These are phyloP conservation scores for Pyricularia grisea DNA, from an alignment of 2,329 filamentous ascomycete species.

Conservation along the genomic window DNA sequence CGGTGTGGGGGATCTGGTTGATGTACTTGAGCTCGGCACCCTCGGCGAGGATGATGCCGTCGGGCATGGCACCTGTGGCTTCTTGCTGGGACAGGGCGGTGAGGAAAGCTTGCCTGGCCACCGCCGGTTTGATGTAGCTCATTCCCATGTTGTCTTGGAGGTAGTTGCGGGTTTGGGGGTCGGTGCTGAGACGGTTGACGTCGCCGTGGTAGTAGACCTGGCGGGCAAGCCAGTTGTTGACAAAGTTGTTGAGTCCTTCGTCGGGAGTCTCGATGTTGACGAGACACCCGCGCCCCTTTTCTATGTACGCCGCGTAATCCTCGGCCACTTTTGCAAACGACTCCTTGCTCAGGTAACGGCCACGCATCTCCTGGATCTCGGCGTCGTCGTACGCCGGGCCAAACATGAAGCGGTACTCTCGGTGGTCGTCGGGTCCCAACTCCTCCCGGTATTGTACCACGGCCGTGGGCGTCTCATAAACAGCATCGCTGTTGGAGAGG, in stretches of 20 bases:
- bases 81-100: conserved; percentile 44
- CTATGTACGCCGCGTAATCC: conserved; percentile 41
- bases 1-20: conserved; percentile 51
- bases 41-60: conserved; percentile 42
- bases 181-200: conserved; percentile 47
- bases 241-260: conserved; percentile 43
- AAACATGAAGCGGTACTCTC: conserved; percentile 44
- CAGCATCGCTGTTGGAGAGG: conserved; percentile 36
- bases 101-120: conserved; percentile 37
- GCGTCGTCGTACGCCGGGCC: conserved; percentile 42
- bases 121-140: conserved; percentile 42
- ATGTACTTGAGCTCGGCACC: conserved; percentile 51
- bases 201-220: conserved; percentile 51
- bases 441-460: conserved; percentile 40
- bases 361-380: conserved; percentile 34
- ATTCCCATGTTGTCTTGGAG: conserved; percentile 54
- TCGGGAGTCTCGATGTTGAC: conserved; percentile 41
- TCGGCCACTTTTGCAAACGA: conserved; percentile 33
- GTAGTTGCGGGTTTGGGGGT: conserved; percentile 50
- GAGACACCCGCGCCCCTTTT: conserved; percentile 38
- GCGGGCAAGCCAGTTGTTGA: conserved; percentile 50
- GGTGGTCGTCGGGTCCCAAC: conserved; percentile 27
- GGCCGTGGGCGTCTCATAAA: conserved; percentile 45
- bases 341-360: conserved; percentile 37
- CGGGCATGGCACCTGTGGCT: conserved; percentile 45